Evolutionary conservation across 257 asterid genomes (phyloP).

Genomic region (Mitragyna speciosa): DNA sequence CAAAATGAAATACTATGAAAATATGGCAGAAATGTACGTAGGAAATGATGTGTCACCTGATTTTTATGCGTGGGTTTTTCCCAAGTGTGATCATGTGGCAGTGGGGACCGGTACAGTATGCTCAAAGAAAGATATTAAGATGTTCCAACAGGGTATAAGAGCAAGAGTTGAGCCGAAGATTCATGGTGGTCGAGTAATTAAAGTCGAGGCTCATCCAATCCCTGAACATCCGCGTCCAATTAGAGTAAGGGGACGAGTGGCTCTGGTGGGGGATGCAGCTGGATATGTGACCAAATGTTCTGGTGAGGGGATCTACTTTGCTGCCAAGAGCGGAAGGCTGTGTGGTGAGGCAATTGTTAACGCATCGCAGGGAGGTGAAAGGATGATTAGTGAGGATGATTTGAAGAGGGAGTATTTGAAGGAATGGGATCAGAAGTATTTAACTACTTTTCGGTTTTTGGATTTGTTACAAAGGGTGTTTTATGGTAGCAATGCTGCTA

Average conservation of each 20-base stretch:
- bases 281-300: constrained; percentile 88
- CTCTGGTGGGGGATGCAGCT: constrained; percentile 81
- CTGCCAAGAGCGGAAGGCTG: constrained; percentile 75
- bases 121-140: constrained; percentile 49
- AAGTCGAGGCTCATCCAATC: constrained; percentile 85
- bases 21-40: constrained; percentile 76
- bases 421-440: constrained; percentile 76
- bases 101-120: constrained; percentile 72
- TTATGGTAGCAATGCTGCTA: constrained; percentile 68
- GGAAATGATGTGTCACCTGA: constrained; percentile 84
- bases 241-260: constrained; percentile 64
- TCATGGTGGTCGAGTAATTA: constrained; percentile 52
- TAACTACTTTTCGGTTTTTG: constrained; percentile 61
- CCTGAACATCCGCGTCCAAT: constrained; percentile 78
- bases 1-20: constrained; percentile 68
- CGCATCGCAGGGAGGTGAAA: constrained; percentile 66
- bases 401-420: constrained; percentile 70
- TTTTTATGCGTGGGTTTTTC: constrained; percentile 91
- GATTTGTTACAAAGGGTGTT: constrained; percentile 66
- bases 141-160: constrained; percentile 48
- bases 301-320: constrained; percentile 83
- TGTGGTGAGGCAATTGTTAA: constrained; percentile 73
- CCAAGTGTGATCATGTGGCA: constrained; percentile 87
- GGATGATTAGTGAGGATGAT: constrained; percentile 55
- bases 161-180: constrained; percentile 45